phyloP scores from a whole-genome alignment of 805 yeast species.

The Zygoascus flipseniorum region DNA sequence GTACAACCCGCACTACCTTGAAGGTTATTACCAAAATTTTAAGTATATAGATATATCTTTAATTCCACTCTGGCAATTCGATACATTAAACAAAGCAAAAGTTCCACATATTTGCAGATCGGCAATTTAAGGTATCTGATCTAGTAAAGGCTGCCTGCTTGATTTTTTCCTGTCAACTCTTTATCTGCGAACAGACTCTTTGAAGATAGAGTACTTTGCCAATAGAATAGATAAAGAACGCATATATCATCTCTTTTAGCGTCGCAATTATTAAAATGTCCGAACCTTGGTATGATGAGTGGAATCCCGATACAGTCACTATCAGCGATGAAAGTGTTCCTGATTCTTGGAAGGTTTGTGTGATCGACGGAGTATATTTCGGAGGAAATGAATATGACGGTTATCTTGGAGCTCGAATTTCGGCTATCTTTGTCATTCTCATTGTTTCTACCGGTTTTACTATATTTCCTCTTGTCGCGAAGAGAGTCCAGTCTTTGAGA shows the following conservation, averaged over 20 bases:
- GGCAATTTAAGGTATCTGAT: too few relatives aligned
- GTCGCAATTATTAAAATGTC: background rate
- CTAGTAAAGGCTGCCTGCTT: too few relatives aligned
- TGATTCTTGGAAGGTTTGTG: slow-evolving; percentile 36
- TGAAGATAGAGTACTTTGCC: too few relatives aligned
- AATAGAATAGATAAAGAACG: too few relatives aligned
- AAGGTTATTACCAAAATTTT: background rate
- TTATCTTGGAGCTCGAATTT: slow-evolving; percentile 39
- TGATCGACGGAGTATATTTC: slow-evolving; percentile 34
- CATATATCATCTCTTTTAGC: too few relatives aligned
- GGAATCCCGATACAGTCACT: slow-evolving; percentile 27
- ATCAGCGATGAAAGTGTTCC: slow-evolving; percentile 23
- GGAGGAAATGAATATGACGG: slow-evolving; percentile 38
- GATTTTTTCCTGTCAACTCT: too few relatives aligned
- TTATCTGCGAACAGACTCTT: too few relatives aligned
- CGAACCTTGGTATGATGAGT: background rate
- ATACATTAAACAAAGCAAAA: too few relatives aligned
- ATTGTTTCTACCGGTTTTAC: slow-evolving; percentile 37
- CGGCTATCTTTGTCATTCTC: slow-evolving; percentile 55
- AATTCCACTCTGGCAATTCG: too few relatives aligned
- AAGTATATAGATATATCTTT: background rate
- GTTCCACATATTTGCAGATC: too few relatives aligned
- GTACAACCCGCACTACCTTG: background rate
- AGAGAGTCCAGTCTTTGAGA: slow-evolving; percentile 16
- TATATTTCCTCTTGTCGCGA: slow-evolving; percentile 37